Evolutionary conservation across 306 rosid genomes (phyloP), one percentile per base, ranked within the genome.

Genomic region (Urtica urens): DNA sequence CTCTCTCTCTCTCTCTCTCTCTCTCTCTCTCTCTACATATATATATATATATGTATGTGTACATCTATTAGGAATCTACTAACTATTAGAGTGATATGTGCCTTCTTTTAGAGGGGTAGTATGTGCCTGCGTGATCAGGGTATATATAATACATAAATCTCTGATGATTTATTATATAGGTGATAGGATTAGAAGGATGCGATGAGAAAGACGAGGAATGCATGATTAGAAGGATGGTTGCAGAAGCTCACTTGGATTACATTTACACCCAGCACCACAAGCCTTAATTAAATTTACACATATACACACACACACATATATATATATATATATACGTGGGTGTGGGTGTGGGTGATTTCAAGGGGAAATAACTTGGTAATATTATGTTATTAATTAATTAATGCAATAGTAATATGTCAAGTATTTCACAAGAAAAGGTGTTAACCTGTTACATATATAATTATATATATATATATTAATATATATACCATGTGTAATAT

Each of bases 191-290:
- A 52, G 81, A 68, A 57, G 62, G 47, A 33, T 78, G 81, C 17
- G 19, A 39, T 51, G 75, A 37, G 10, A 58, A 67, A 25, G 80
- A 73, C 37, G 87, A 68, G 44, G 73, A 46, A 23, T 67, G 79
- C 53, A 42, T 3, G n/a, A 53, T 46, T 47, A 72, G 82, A 55
- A 86, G 83, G 69, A 74, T 82, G 79, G 62, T 65, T 52, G 66
- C 60, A 25, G 79, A 86, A 44, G 86, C 81, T 6, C 93, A 86
- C 66, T 72, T 86, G 78, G 96, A 86, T 64, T 86, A 86, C 69
- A 83, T 86, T 48, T 79, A 86, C 62, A 86, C 93, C 28, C 86
- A 86, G 43, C 57, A 74, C 48, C 74, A 51, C 27, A 64, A 69
- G 53, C 93, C 44, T 23, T 24, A 26, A 11, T 0, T 18, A 15